Conservation (phyloP, 441 rosid genomes). For the Populus tomentosa region DNA sequence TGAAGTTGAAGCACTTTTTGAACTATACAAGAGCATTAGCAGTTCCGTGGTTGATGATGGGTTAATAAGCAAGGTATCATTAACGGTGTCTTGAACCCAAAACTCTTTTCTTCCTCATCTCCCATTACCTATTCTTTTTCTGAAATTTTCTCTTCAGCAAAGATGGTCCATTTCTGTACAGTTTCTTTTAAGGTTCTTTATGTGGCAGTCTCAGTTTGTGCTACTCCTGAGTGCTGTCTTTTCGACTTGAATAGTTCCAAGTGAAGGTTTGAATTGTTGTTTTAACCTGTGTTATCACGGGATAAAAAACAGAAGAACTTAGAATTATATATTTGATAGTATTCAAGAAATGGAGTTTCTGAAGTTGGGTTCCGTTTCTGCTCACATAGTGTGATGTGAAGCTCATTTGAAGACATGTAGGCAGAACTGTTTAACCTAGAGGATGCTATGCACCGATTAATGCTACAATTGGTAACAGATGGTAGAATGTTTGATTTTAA, state of each 20-base stretch:
- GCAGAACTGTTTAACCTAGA: not conserved
- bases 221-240: not conserved
- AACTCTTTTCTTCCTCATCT: slow-evolving; percentile 8
- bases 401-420: not conserved
- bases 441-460: not conserved
- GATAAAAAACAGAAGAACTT: not conserved
- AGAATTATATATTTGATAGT: not conserved
- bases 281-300: not conserved
- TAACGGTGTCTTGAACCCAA: not conserved
- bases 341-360: not conserved
- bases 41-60: slow-evolving; percentile 94
- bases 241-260: not conserved
- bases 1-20: slow-evolving; percentile 97
- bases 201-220: not conserved
- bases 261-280: too few relatives aligned
- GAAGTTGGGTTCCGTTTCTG: not conserved
- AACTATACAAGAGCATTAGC: slow-evolving; percentile 92
- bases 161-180: not conserved
- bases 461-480: not conserved
- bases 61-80: slow-evolving; percentile 76
- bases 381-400: not conserved
- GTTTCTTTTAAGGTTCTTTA: not conserved
- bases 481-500: not conserved
- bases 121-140: slow-evolving; percentile 4
- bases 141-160: not conserved